Percentiles rank a stretch among this genome's conserved stretches.
Evolutionary conservation across 768 basidiomycete genomes (phyloP).

Genomic region (Sarcodon aspratus): DNA sequence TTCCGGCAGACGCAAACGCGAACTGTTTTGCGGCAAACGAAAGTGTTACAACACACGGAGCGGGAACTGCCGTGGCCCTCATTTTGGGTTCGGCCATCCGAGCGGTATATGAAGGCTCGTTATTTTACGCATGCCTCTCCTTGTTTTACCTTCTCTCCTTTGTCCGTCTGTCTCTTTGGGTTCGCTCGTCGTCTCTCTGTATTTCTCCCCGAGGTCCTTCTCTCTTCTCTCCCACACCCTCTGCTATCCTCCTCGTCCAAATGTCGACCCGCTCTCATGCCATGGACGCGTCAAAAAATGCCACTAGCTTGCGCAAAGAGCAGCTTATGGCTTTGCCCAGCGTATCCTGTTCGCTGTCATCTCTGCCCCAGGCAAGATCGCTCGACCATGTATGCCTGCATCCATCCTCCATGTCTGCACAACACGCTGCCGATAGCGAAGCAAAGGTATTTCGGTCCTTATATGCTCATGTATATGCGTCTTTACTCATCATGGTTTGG

Average conservation of each 20-base stretch:
- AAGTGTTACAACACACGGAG: too few species aligned
- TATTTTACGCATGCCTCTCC: slow-evolving; percentile 12
- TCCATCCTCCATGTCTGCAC: slow-evolving; percentile 50
- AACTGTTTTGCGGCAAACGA: too few species aligned
- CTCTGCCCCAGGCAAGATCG: slow-evolving; percentile 63
- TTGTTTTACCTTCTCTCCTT: slow-evolving; percentile 9
- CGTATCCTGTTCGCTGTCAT: slow-evolving; percentile 54
- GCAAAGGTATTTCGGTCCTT: slow-evolving; percentile 44
- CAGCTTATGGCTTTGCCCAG: slow-evolving; percentile 66
- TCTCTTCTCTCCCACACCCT: slow-evolving; percentile 3
- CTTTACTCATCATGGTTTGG: slow-evolving; percentile 5
- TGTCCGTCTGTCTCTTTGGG: slow-evolving; percentile 4
- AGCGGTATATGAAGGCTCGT: not conserved
- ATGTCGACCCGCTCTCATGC: slow-evolving; percentile 20
- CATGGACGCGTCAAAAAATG: not conserved
- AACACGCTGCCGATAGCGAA: slow-evolving; percentile 60
- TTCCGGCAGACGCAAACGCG: too few species aligned
- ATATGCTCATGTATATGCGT: not conserved
- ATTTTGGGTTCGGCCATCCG: too few species aligned
- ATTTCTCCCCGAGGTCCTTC: slow-evolving; percentile 9
- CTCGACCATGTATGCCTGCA: slow-evolving; percentile 57
- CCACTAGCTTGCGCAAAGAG: slow-evolving; percentile 15
- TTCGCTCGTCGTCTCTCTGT: slow-evolving; percentile 2
- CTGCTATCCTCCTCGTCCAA: slow-evolving; percentile 6
- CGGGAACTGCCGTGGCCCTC: too few species aligned